Conservation (phyloP, 495 filamentous ascomycete species). For the Penicillium lividum region DNA sequence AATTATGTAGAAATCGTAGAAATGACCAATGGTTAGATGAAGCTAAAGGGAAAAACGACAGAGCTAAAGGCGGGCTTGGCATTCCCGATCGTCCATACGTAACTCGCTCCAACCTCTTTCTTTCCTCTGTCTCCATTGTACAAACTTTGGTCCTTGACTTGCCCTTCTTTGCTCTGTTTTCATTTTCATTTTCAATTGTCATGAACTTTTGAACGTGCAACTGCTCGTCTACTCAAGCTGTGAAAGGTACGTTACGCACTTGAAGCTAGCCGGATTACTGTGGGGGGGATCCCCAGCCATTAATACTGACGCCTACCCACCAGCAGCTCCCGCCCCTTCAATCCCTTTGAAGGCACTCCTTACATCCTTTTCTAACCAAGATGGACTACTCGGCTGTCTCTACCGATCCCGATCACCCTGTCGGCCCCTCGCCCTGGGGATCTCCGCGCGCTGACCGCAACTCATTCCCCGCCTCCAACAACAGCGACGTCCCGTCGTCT, state of each 20-base stretch:
- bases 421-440: slow-evolving; percentile 76
- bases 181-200: slow-evolving; percentile 3
- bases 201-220: slow-evolving; percentile 6
- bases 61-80: slow-evolving; percentile 7
- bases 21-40: not conserved
- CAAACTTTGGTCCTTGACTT: not conserved
- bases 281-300: slow-evolving; percentile 29
- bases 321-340: slow-evolving; percentile 25
- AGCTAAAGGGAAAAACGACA: slow-evolving; percentile 11
- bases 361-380: slow-evolving; percentile 19
- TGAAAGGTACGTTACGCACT: slow-evolving; percentile 17
- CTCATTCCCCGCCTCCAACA: slow-evolving; percentile 50
- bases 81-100: slow-evolving; percentile 8
- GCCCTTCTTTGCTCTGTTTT: not conserved
- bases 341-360: slow-evolving; percentile 24
- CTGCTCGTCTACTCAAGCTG: slow-evolving; percentile 10
- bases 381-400: slow-evolving; percentile 89
- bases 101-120: slow-evolving; percentile 9
- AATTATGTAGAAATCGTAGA: not conserved
- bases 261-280: slow-evolving; percentile 25
- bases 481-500: slow-evolving; percentile 57
- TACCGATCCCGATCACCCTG: slow-evolving; percentile 69
- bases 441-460: slow-evolving; percentile 66
- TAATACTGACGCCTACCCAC: slow-evolving; percentile 31
- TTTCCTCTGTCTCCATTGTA: not conserved